A percentile compares a stretch with the other conserved stretches of the same genome.
Conservation (phyloP, 1,139 yeast species). For the Citeromyces siamensis region DNA sequence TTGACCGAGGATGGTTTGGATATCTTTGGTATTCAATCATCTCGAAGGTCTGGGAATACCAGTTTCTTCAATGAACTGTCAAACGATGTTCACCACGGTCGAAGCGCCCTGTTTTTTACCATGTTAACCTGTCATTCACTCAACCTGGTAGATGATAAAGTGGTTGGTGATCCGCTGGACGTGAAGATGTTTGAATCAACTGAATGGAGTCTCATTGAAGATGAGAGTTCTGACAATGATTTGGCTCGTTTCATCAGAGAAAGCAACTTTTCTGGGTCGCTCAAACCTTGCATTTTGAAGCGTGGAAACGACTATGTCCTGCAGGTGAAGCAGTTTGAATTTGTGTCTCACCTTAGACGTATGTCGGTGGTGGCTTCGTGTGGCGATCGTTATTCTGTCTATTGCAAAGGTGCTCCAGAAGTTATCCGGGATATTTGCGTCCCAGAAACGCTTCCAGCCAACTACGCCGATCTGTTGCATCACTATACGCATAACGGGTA, state of each 20-base stretch:
- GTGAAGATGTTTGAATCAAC: conserved; percentile 88
- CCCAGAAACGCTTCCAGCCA: conserved; percentile 55
- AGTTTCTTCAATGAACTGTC: conserved; percentile 28
- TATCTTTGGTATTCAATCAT: conserved; percentile 74
- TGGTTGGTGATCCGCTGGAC: conserved; percentile 91
- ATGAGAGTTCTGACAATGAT: conserved; percentile 20
- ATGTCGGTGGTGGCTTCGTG: conserved; percentile 64
- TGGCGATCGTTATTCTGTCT: conserved; percentile 22
- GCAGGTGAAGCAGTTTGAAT: conserved; percentile 68
- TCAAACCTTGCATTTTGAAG: conserved; percentile 35
- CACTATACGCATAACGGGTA: conserved; percentile 88
- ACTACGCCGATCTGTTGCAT: conserved; percentile 64
- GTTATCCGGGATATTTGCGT: conserved; percentile 75
- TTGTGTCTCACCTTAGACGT: conserved; percentile 71
- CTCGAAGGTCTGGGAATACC: conserved; percentile 12
- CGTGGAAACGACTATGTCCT: conserved; percentile 24
- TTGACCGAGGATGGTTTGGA: conserved; percentile 94
- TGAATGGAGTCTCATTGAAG: conserved; percentile 63
- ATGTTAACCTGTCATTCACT: conserved; percentile 86
- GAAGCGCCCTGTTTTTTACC: conserved; percentile 29
- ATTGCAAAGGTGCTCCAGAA: conserved; percentile 95
- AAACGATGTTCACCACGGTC: conserved; percentile 15
- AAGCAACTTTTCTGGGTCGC: conserved; percentile 25
- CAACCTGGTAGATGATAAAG: conserved; percentile 61
- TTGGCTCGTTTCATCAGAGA: conserved; percentile 13